Percentiles rank a stretch among this genome's conserved stretches.
Evolutionary conservation across 257 asterid species (phyloP).

Genomic region (Nicotiana knightiana): DNA sequence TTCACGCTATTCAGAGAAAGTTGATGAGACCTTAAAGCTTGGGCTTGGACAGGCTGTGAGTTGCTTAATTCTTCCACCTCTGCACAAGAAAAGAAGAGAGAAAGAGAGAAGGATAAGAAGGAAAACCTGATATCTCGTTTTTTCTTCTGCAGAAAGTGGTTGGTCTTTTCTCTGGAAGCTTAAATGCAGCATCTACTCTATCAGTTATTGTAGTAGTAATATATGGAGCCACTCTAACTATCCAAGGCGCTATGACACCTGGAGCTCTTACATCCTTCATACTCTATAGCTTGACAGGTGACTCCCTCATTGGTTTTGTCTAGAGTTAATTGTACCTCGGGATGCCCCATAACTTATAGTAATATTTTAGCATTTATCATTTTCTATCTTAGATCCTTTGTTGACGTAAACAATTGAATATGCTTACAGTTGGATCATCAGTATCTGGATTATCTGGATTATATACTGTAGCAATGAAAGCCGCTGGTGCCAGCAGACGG

Average conservation of each 20-base stretch:
- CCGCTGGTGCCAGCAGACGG: slow-evolving; percentile 92
- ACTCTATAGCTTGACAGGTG: slow-evolving; percentile 83
- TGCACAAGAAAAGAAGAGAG: neutral
- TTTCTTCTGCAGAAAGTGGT: slow-evolving; percentile 47
- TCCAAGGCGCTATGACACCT: slow-evolving; percentile 71
- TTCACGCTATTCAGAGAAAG: slow-evolving; percentile 74
- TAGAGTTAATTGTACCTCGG: neutral
- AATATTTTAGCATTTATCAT: slow-evolving; percentile 4
- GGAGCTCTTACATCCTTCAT: slow-evolving; percentile 85
- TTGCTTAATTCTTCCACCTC: slow-evolving; percentile 16
- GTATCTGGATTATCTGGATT: slow-evolving; percentile 62
- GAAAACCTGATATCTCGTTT: slow-evolving; percentile 12
- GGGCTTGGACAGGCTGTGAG: slow-evolving; percentile 86
- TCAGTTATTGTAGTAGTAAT: slow-evolving; percentile 80
- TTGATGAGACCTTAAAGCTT: slow-evolving; percentile 74
- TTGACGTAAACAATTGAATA: slow-evolving; percentile 1
- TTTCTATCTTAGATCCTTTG: slow-evolving; percentile 9
- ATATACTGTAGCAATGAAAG: slow-evolving; percentile 77
- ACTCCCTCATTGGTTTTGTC: neutral
- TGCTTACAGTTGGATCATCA: slow-evolving; percentile 68
- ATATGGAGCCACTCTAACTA: slow-evolving; percentile 69
- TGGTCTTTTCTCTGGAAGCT: slow-evolving; percentile 71
- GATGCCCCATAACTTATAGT: neutral
- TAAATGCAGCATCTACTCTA: slow-evolving; percentile 71
- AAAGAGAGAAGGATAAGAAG: neutral